A percentile compares a stretch with the other conserved stretches of the same genome.
These are phyloP conservation scores for Rhynchosporium secalis DNA, from an alignment of 2,329 filamentous ascomycete species.

Conservation along the genomic window DNA sequence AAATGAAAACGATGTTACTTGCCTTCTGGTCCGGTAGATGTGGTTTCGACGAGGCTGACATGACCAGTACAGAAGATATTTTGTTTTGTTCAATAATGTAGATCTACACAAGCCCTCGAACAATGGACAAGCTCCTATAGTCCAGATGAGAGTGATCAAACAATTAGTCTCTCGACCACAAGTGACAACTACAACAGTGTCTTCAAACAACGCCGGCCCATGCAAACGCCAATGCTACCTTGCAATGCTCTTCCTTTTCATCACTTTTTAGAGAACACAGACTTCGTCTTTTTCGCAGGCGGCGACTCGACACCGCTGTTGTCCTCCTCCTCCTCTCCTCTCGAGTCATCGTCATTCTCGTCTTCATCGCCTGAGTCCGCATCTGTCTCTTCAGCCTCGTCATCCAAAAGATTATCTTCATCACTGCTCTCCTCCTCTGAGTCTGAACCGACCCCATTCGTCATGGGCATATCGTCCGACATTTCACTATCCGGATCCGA, in stretches of 20 bases:
- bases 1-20: no score
- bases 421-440: conserved; percentile 46
- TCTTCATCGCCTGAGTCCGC: conserved; percentile 44
- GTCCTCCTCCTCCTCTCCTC: conserved; percentile 41
- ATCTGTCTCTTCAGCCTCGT: conserved; percentile 50
- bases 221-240: conserved; percentile 34
- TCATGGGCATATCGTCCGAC: conserved; percentile 43
- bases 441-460: conserved; percentile 48
- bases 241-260: conserved; percentile 20
- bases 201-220: conserved; percentile 33
- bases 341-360: conserved; percentile 47
- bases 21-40: no score
- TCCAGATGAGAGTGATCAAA: neutral
- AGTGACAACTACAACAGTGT: conserved; percentile 1
- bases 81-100: neutral
- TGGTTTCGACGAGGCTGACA: neutral
- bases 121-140: neutral
- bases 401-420: conserved; percentile 49
- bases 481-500: conserved; percentile 38
- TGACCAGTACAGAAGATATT: neutral
- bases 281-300: conserved; percentile 34
- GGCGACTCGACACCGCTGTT: conserved; percentile 45
- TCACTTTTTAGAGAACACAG: conserved; percentile 34
- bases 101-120: conserved; percentile 7
- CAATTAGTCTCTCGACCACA: neutral